These are phyloP conservation scores for Phytophthora agathidicida DNA, from an alignment of 352 stramenopile species.

Conservation along the genomic window DNA sequence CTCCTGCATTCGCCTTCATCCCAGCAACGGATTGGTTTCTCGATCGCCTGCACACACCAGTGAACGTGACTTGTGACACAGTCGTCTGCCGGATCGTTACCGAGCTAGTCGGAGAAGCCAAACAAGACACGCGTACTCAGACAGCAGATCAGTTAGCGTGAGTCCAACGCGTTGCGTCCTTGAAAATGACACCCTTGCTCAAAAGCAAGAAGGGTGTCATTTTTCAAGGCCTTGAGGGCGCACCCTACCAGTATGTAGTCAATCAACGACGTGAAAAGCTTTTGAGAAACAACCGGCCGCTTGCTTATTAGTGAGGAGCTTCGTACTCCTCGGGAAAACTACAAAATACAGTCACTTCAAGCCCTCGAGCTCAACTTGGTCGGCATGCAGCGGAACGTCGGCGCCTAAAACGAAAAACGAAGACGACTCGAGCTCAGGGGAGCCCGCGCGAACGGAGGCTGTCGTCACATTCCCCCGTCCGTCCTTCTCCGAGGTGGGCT, in stretches of 20 bases:
- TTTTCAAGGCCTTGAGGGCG: no score
- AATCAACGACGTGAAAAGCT: neutral
- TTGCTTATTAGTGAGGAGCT: constrained; percentile 25
- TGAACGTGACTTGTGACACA: no score
- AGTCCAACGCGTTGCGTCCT: neutral
- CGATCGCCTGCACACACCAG: constrained; percentile 33
- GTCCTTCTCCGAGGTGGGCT: constrained; percentile 22
- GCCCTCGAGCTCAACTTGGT: constrained; percentile 13
- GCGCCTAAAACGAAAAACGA: constrained; percentile 36
- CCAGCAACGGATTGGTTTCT: constrained; percentile 44
- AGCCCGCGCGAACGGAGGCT: constrained; percentile 26
- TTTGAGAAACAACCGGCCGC: constrained; percentile 10
- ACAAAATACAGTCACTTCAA: constrained; percentile 41
- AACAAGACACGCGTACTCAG: neutral
- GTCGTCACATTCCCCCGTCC: constrained; percentile 22
- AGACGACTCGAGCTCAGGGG: constrained; percentile 32
- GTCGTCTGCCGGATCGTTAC: constrained; percentile 12
- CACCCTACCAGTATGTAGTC: no score
- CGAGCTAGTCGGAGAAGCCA: neutral
- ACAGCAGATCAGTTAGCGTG: neutral
- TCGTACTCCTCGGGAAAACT: constrained; percentile 25
- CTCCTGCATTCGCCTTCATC: no score
- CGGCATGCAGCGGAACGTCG: constrained; percentile 13
- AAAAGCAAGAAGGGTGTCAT: no score
- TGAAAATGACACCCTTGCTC: no score